Percentiles rank a stretch among this genome's conserved stretches.
These are phyloP conservation scores for Biscutella laevigata DNA, from an alignment of 441 rosid genomes.

Conservation along the genomic window DNA sequence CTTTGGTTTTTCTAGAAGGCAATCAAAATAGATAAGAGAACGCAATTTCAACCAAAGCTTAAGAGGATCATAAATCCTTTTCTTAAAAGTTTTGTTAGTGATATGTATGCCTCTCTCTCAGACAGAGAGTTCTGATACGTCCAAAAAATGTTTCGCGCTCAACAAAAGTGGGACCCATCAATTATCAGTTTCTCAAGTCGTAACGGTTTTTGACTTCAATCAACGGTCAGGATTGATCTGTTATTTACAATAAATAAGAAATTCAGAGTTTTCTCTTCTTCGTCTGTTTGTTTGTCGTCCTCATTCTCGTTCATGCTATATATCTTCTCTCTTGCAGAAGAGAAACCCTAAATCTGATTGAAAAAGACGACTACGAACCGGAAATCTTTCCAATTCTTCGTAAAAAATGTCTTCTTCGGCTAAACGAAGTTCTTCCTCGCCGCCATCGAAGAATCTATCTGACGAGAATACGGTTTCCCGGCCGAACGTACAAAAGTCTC, in stretches of 20 bases:
- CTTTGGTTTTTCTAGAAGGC: too few relatives aligned
- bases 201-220: slow-evolving; percentile 13
- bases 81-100: too few relatives aligned
- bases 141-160: slow-evolving; percentile 18
- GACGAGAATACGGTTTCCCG: slow-evolving; percentile 21
- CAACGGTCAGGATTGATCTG: slow-evolving; percentile 8
- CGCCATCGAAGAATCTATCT: slow-evolving; percentile 11
- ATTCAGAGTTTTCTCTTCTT: neutral
- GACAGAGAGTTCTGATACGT: too few relatives aligned
- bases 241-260: neutral
- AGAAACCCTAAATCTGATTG: slow-evolving; percentile 13
- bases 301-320: neutral
- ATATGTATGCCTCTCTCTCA: too few relatives aligned
- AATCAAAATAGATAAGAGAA: too few relatives aligned
- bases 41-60: too few relatives aligned
- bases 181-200: neutral
- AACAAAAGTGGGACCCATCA: slow-evolving; percentile 7
- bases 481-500: slow-evolving; percentile 41
- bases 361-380: slow-evolving; percentile 31
- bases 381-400: slow-evolving; percentile 48
- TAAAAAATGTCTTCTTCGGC: slow-evolving; percentile 54
- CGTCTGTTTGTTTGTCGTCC: neutral
- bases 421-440: too few relatives aligned
- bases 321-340: neutral
- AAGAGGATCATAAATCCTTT: too few relatives aligned